Evolutionary conservation across 441 rosid genomes (phyloP).

Genomic region (Brassica balearica): DNA sequence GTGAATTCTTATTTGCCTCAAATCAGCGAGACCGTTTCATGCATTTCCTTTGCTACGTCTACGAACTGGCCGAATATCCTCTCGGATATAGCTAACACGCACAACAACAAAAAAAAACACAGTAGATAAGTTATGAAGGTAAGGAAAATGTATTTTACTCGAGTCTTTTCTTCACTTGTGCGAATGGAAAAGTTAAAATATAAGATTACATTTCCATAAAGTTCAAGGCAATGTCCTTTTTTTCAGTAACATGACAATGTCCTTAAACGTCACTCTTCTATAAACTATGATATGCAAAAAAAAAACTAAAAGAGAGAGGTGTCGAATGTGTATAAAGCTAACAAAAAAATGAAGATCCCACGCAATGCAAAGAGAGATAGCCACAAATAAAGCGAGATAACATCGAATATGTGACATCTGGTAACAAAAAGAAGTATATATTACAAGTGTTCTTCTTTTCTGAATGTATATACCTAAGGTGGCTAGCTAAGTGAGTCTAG

Average conservation of each 20-base stretch:
- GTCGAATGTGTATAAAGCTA: neutral
- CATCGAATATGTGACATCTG: slow-evolving; percentile 18
- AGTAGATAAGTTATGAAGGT: neutral
- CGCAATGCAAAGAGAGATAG: neutral
- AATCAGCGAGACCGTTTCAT: neutral
- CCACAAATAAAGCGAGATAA: slow-evolving; percentile 17
- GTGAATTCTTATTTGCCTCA: neutral
- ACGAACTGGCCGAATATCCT: slow-evolving; percentile 6
- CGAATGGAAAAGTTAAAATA: neutral
- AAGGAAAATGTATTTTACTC: neutral
- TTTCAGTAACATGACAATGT: neutral
- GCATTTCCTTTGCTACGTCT: neutral
- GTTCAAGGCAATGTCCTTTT: neutral
- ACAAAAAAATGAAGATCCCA: neutral
- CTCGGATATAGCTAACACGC: neutral
- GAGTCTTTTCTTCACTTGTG: neutral
- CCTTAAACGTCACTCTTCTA: neutral
- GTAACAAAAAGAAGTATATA: neutral
- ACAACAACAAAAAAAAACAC: neutral
- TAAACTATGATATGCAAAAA: neutral
- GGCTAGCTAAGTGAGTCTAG: neutral
- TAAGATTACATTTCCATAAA: neutral
- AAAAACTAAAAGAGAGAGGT: neutral
- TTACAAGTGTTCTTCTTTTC: slow-evolving; percentile 8
- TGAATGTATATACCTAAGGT: neutral